Base-by-base conservation (phyloP, 768 basidiomycete species). In the Russula foetens region DNA sequence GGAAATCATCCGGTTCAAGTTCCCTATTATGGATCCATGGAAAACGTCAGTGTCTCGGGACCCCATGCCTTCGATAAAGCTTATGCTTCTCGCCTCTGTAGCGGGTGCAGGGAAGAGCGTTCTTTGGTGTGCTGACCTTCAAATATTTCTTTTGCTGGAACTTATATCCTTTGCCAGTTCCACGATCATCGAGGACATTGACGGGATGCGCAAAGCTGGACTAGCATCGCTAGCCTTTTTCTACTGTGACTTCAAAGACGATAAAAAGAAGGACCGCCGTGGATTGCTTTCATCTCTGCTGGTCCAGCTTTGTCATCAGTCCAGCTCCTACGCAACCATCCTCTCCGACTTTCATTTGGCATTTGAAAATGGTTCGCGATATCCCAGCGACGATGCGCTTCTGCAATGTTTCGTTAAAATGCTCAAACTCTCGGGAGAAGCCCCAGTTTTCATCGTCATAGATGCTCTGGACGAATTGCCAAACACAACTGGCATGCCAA, bases 331-430 rank as follows among this genome's bases (percentile, higher is more conserved):
- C 21, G 7, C 11, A 8, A 19, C 29, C 19, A 21, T 49, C 11
- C 29, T 49, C 19, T 29, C 48, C 48, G 17, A 21, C 9, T 31
- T 49, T 11, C 31, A 49, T 49, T 15, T 31, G 48, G 29, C 7
- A 31, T 14, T 31, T 31, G 4, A 81, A 75, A 0, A 81, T 79
- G 51, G 81, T 73, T 49, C 29, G 14, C 48, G 15, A n/a, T 4
- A 29, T 15, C 45, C 45, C 21, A 9, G 45, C 12, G 24, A 26
- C 24, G 12, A 26, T 12, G 45, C 23, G 3, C 45, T 46, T 15
- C 8, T 46, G 26, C 21, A 26, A 46, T 46, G 45, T 26, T 12
- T 46, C 23, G 15, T 14, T 26, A 3, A 11, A 12, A 26, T 46
- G 12, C 24, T 26, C 45, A 23, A 26, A 26, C 11, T 17, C 24